Base-by-base conservation (phyloP, 1,284 basidiomycete species). In the Agaricales sp. region DNA sequence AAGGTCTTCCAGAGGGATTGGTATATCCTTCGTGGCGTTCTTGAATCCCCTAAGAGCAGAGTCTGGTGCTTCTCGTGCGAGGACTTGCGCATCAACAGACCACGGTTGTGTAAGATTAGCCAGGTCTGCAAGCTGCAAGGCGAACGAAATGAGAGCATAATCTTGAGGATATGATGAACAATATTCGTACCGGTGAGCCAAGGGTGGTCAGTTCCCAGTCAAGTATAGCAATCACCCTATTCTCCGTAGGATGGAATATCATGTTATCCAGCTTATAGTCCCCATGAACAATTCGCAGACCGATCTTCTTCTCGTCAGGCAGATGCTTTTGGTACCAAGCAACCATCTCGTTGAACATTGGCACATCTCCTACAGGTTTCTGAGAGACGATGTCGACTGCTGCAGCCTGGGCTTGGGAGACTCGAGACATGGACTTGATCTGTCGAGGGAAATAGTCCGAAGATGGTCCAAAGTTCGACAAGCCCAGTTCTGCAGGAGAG, bases 211-310 rank as follows among this genome's bases (percentile, higher is more conserved):
- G 69, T 62, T 98, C 94, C 94, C 94, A 98, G 63, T 98, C 94
- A 45, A 98, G 68, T 41, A 98, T 92, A 1, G 91, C 94, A 58
- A 98, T 93, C 1, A 98, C 92, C 43, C 80, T 72, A 51, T 93
- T 90, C 66, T 96, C 85, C 1, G 85, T 92, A 0, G 89, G 87
- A 61, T 97, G 93, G 67, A 93, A 98, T 53, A 98, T 79, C 56
- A 98, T 64, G 62, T 98, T 99, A 65, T 99, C 94, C 19, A 96
- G 75, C 67, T 99, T 99, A 64, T 92, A 98, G 65, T 98, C 94
- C 19, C 95, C 94, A 61, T 98, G 94, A 2, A 96, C 90, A 54
- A 95, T 81, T 30, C 87, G 78, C 47, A 80, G 69, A 1, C 85
- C 85, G 13, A 73, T 74, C 65, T 82, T 81, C 55, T 70, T 75